Conservation (phyloP, 305 asterid species). For the Fraxinus platypoda region DNA sequence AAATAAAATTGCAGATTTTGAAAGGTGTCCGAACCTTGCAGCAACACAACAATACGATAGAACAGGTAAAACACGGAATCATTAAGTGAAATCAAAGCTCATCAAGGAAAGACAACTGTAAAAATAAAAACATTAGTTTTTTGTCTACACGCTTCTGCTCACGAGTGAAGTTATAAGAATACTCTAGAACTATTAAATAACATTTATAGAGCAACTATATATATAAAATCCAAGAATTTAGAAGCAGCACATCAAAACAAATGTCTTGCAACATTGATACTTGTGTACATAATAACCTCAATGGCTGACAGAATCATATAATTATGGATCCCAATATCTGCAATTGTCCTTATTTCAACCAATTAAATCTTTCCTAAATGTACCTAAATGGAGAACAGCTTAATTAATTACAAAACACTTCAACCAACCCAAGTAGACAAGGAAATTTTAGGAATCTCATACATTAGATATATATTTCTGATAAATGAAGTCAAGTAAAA, state of each 20-base stretch:
- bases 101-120: slow-evolving; percentile 10
- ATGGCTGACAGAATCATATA: background rate
- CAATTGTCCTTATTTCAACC: background rate
- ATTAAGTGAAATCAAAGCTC: background rate
- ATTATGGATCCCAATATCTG: background rate
- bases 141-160: background rate
- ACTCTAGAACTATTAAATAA: background rate
- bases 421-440: slow-evolving; percentile 14
- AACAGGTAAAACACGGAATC: background rate
- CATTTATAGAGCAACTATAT: slow-evolving; percentile 16
- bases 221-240: background rate
- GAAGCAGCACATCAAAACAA: slow-evolving; percentile 7
- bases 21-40: background rate
- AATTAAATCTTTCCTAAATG: slow-evolving; percentile 3
- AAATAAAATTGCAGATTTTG: background rate
- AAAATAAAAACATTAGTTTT: background rate
- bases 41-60: background rate
- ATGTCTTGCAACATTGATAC: background rate
- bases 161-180: background rate
- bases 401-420: background rate
- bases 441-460: background rate
- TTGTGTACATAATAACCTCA: background rate
- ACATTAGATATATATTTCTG: too few species aligned
- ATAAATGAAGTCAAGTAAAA: background rate
- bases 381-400: background rate